Evolutionary conservation across 139 green algal genomes (phyloP).

Genomic region (Yamagishiella unicocca): DNA sequence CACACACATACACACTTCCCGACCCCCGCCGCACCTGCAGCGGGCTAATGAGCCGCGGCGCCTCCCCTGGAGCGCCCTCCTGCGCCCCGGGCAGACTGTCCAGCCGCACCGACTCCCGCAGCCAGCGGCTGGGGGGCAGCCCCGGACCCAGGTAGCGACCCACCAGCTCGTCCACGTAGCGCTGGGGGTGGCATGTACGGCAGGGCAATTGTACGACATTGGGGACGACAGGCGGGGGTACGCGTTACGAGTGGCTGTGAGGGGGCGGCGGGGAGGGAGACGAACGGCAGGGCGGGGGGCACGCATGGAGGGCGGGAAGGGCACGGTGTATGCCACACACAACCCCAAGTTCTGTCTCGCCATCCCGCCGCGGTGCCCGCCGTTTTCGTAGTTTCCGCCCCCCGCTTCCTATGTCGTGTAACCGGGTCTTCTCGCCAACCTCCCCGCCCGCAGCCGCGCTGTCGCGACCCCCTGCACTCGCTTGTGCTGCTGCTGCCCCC

Average conservation of each 20-base stretch:
- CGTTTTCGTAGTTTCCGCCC: no score
- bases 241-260: neutral
- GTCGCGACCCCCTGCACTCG: no score
- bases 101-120: slow-evolving; percentile 26
- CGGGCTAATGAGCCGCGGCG: slow-evolving; percentile 13
- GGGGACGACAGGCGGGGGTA: neutral
- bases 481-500: no score
- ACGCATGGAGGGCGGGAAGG: no score
- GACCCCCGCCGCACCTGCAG: slow-evolving; percentile 1
- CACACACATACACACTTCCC: neutral
- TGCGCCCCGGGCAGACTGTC: neutral
- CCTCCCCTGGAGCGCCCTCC: neutral
- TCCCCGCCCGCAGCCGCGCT: no score
- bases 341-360: no score
- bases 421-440: no score
- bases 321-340: no score
- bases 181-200: slow-evolving; percentile 34
- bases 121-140: slow-evolving; percentile 14
- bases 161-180: slow-evolving; percentile 65
- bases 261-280: neutral
- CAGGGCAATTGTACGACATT: neutral
- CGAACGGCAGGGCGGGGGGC: no score
- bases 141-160: slow-evolving; percentile 49
- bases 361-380: no score
- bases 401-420: no score